These are phyloP conservation scores for Apiospora koreana DNA, from an alignment of 2,329 filamentous ascomycete species.

Conservation along the genomic window DNA sequence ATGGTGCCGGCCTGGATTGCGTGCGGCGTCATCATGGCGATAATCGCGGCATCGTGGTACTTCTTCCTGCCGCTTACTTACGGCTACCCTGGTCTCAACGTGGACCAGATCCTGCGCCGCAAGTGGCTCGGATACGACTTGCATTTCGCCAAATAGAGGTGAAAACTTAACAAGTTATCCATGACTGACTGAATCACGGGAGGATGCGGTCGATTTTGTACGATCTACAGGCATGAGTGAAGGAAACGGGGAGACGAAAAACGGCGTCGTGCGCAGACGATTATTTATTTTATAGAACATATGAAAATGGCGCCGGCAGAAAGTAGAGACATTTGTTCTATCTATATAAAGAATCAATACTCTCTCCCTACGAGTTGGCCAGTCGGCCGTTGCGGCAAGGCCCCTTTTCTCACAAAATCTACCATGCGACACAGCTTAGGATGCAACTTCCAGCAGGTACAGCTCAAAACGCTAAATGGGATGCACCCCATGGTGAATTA, in stretches of 20 bases:
- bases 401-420: not conserved
- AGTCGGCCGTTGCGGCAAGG: not conserved
- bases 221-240: not conserved
- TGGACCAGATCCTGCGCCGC: constrained; percentile 75
- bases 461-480: no score
- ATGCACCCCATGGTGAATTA: not conserved
- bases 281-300: not conserved
- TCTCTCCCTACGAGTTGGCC: not conserved
- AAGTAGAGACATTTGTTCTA: not conserved
- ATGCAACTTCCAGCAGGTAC: not conserved
- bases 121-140: constrained; percentile 98
- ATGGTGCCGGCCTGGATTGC: constrained; percentile 80
- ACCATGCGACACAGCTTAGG: not conserved
- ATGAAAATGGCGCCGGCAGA: not conserved
- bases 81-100: constrained; percentile 82
- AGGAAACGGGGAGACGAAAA: not conserved
- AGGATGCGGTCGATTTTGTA: constrained; percentile 9
- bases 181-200: not conserved
- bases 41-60: constrained; percentile 77
- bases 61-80: constrained; percentile 97
- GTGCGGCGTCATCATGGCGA: constrained; percentile 65
- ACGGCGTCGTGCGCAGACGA: not conserved
- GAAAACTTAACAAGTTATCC: not conserved
- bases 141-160: constrained; percentile 92
- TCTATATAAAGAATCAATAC: not conserved